Evolutionary conservation across 495 filamentous ascomycete species (phyloP).

Genomic region (Choiromyces venosus): DNA sequence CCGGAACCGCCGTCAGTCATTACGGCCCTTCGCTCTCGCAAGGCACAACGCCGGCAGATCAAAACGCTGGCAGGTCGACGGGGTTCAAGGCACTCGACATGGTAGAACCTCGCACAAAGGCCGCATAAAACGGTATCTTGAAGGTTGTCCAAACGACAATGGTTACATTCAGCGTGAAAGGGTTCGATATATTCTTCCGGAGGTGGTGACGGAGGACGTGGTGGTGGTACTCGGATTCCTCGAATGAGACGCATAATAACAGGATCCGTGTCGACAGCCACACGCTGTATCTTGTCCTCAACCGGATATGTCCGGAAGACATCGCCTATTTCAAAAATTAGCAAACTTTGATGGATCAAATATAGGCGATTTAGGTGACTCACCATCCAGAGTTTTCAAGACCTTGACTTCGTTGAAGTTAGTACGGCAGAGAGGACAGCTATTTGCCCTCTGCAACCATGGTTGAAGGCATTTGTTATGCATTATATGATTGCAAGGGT

Average conservation of each 20-base stretch:
- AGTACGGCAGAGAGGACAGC: conserved; percentile 91
- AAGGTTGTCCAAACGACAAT: neutral
- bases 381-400: conserved; percentile 69
- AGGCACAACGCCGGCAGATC: conserved; percentile 1
- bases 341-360: conserved; percentile 17
- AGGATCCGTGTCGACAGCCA: too few species aligned
- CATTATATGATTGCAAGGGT: conserved; percentile 75
- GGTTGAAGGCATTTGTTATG: conserved; percentile 87
- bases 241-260: too few species aligned
- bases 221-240: too few species aligned
- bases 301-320: conserved; percentile 76
- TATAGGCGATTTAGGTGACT: conserved; percentile 40
- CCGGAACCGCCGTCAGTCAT: neutral
- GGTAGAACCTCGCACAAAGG: neutral
- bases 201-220: too few species aligned
- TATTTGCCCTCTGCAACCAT: conserved; percentile 95
- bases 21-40: neutral
- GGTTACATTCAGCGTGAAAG: neutral
- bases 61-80: neutral
- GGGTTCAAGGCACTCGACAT: neutral
- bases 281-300: conserved; percentile 82
- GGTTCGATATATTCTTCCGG: neutral
- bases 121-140: neutral
- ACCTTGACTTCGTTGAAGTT: conserved; percentile 86
- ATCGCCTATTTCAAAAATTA: conserved; percentile 53